Conservation (phyloP, 73 alveolate genomes). For the Stentor coeruleus region DNA sequence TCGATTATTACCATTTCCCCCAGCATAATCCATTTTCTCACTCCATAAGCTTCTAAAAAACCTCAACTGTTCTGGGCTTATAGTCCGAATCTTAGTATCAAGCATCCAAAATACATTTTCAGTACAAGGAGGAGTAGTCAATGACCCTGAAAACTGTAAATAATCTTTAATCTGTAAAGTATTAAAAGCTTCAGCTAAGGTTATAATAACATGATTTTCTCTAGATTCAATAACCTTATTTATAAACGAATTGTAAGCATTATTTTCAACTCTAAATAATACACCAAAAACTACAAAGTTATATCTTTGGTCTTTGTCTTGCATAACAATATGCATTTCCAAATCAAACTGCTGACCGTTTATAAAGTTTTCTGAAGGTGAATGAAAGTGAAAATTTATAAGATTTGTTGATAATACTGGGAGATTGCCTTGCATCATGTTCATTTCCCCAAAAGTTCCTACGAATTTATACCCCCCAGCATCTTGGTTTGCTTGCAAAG, state of each 20-base stretch:
- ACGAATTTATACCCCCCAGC: background rate
- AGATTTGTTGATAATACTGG: constrained; percentile 14
- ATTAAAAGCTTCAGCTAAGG: background rate
- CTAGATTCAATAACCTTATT: background rate
- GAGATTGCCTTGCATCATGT: constrained; percentile 26
- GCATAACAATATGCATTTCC: constrained; percentile 63
- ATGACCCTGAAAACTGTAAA: constrained; percentile 50
- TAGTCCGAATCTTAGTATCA: constrained; percentile 30
- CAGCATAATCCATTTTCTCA: constrained; percentile 34
- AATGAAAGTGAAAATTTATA: constrained; percentile 51
- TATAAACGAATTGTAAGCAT: constrained; percentile 3
- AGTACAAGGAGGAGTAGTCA: constrained; percentile 82
- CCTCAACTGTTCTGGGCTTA: constrained; percentile 43
- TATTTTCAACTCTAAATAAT: background rate
- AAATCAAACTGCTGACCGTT: constrained; percentile 44
- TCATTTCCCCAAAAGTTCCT: constrained; percentile 25
- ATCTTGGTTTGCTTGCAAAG: background rate
- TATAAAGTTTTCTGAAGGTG: constrained; percentile 53
- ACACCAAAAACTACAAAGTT: constrained; percentile 20
- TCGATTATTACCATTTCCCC: constrained; percentile 63
- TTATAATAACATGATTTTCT: background rate
- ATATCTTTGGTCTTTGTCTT: background rate
- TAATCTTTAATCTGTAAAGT: background rate
- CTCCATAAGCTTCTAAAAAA: constrained; percentile 38
- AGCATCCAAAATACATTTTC: constrained; percentile 75